Conservation (phyloP, 2,329 filamentous ascomycete genomes). For the Botryotinia narcissicola region DNA sequence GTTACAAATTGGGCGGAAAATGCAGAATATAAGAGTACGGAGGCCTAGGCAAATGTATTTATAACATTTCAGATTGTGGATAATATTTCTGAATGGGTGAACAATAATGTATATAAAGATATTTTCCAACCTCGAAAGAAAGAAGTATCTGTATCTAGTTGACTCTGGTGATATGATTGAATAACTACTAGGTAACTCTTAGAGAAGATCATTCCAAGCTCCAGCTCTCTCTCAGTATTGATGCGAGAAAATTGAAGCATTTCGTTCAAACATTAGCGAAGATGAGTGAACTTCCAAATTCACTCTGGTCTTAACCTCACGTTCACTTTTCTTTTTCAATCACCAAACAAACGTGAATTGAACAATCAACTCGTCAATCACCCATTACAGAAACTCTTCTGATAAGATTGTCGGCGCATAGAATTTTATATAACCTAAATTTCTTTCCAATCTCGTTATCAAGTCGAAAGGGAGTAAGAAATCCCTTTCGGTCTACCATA, state of each 20-base stretch:
- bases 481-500: background rate
- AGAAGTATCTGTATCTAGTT: background rate
- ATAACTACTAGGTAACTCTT: too few species aligned
- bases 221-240: background rate
- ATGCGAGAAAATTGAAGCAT: background rate
- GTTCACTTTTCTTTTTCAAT: background rate
- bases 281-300: background rate
- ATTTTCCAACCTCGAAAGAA: background rate
- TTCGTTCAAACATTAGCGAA: background rate
- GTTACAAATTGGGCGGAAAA: background rate
- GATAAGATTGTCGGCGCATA: background rate
- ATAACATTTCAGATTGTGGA: background rate
- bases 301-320: background rate
- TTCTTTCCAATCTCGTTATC: background rate
- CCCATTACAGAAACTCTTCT: fast-evolving
- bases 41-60: background rate
- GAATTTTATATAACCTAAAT: too few species aligned
- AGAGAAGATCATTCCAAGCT: background rate
- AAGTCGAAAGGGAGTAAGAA: background rate
- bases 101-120: background rate
- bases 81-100: background rate
- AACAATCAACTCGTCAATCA: background rate
- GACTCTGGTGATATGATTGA: background rate
- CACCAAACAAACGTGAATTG: background rate
- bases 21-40: background rate